phyloP scores from a whole-genome alignment of 164 flowering plant genomes.

The Vitis cinerea region DNA sequence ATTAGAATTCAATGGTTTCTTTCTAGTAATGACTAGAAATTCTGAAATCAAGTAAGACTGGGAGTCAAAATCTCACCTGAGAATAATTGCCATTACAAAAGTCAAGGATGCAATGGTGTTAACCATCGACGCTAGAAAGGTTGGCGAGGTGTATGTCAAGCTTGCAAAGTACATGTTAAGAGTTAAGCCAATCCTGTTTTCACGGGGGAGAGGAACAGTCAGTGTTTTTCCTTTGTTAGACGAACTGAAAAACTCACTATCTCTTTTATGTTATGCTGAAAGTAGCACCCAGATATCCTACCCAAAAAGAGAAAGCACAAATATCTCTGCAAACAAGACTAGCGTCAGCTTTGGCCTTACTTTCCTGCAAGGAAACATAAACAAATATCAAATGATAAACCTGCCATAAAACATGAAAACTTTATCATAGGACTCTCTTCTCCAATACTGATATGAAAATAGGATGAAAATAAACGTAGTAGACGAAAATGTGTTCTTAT shows the following conservation, averaged over 20 bases:
- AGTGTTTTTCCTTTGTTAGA: too few relatives aligned
- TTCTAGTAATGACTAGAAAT: too few relatives aligned
- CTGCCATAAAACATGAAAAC: too few relatives aligned
- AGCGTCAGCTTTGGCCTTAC: slow-evolving; percentile 69
- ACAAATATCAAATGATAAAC: too few relatives aligned
- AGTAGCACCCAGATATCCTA: slow-evolving; percentile 18
- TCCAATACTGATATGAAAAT: too few relatives aligned
- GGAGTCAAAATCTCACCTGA: slow-evolving; percentile 39
- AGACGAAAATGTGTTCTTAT: too few relatives aligned
- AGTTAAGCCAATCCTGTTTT: slow-evolving; percentile 61
- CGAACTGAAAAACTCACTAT: too few relatives aligned
- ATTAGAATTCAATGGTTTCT: not conserved
- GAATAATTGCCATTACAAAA: slow-evolving; percentile 60
- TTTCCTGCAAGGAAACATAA: slow-evolving; percentile 46
- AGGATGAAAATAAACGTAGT: too few relatives aligned
- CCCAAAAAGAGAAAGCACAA: slow-evolving; percentile 77
- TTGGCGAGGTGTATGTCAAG: slow-evolving; percentile 80
- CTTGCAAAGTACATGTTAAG: slow-evolving; percentile 81
- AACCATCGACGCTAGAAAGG: slow-evolving; percentile 46
- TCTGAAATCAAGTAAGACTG: not conserved
- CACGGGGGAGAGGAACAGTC: too few relatives aligned
- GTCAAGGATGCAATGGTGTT: slow-evolving; percentile 74
- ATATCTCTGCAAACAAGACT: slow-evolving; percentile 58
- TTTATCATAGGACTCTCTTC: too few relatives aligned
- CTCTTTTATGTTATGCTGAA: too few relatives aligned